These are phyloP conservation scores for Solanum infundibuliforme DNA, from an alignment of 257 asterid genomes.

Conservation along the genomic window DNA sequence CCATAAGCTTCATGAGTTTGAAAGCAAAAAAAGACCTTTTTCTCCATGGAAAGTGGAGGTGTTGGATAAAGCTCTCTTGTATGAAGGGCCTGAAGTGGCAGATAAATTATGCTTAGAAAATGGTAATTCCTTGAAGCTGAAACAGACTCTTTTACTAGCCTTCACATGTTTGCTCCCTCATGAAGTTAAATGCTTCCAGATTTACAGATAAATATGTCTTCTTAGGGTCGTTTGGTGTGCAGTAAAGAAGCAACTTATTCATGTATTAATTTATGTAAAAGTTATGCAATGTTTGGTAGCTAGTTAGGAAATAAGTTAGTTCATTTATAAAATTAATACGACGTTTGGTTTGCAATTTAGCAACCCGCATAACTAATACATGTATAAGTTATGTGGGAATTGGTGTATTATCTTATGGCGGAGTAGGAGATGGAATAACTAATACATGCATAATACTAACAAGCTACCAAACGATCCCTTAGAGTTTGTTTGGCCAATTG, in stretches of 20 bases:
- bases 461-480: not conserved
- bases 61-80: conserved; percentile 72
- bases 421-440: not conserved
- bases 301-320: not conserved
- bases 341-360: not conserved
- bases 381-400: not conserved
- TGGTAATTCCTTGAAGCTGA: conserved; percentile 35
- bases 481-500: not conserved
- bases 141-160: not conserved
- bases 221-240: not conserved
- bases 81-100: conserved; percentile 80
- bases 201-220: not conserved
- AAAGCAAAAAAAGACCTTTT: conserved; percentile 30
- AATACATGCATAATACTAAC: not conserved
- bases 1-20: conserved; percentile 30
- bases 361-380: not conserved
- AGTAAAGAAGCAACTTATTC: not conserved
- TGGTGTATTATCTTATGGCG: not conserved
- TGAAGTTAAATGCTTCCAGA: not conserved
- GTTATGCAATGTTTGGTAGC: not conserved
- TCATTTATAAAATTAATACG: not conserved
- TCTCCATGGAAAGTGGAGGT: conserved; percentile 87
- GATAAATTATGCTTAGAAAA: conserved; percentile 74
- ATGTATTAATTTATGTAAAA: not conserved
- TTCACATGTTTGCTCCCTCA: not conserved